phyloP scores from a whole-genome alignment of 345 rosid species.

The Ceriops tagal region DNA sequence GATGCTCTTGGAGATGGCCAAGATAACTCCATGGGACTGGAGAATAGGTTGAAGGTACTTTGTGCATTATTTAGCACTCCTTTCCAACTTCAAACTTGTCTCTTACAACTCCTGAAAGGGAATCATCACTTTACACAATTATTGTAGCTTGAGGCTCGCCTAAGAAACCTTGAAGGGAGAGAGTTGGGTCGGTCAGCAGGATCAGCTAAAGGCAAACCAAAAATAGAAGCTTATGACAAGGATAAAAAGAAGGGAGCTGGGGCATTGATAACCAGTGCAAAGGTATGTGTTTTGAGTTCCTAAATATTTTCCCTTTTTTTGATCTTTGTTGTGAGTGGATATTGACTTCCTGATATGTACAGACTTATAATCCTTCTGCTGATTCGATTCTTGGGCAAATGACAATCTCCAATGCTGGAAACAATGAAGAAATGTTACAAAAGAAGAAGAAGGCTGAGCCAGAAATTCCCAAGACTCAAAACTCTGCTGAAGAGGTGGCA shows the following conservation, averaged over 20 bases:
- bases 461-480: conserved; percentile 17
- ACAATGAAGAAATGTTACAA: conserved; percentile 9
- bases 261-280: neutral
- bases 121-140: neutral
- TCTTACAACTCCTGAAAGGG: neutral
- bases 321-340: neutral
- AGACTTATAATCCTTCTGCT: conserved; percentile 1
- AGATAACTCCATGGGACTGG: neutral
- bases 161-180: conserved; percentile 1
- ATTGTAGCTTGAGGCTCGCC: neutral
- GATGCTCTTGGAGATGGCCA: neutral
- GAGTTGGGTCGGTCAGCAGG: neutral
- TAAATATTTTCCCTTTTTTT: neutral
- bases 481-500: neutral
- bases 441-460: too few species aligned
- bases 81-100: neutral
- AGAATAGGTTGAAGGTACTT: neutral
- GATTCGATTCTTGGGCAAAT: neutral
- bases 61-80: neutral
- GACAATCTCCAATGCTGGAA: conserved; percentile 9
- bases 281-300: neutral
- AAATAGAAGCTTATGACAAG: neutral
- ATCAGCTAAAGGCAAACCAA: neutral
- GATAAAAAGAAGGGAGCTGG: neutral
- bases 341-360: neutral